phyloP scores from a whole-genome alignment of 2,329 filamentous ascomycete species.

The Paecilomyces sp. region DNA sequence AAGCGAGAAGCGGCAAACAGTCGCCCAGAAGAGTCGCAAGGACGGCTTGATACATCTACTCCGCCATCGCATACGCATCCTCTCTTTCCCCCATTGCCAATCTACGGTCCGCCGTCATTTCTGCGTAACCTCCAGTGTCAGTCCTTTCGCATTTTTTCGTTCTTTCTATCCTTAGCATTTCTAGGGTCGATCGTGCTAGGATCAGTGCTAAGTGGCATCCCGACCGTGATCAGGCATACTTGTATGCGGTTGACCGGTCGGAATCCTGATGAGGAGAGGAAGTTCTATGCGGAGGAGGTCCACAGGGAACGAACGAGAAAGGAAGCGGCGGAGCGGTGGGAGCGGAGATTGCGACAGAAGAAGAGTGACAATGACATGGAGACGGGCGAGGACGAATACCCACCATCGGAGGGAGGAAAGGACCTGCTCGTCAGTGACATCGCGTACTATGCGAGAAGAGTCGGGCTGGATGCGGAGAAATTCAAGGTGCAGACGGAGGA shows the following conservation, averaged over 20 bases:
- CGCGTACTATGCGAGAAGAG: constrained; percentile 76
- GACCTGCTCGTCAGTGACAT: constrained; percentile 75
- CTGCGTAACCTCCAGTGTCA: constrained; percentile 59
- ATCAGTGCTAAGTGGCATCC: constrained; percentile 61
- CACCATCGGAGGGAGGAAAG: constrained; percentile 70
- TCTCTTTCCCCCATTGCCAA: constrained; percentile 74
- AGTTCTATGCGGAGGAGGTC: constrained; percentile 68
- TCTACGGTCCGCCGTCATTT: constrained; percentile 68
- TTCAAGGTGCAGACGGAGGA: constrained; percentile 88
- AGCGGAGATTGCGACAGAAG: constrained; percentile 31
- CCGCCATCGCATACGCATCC: constrained; percentile 67
- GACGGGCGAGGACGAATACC: constrained; percentile 45
- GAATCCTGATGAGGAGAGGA: constrained; percentile 54
- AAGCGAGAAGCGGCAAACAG: constrained; percentile 1
- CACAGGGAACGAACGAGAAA: constrained; percentile 51
- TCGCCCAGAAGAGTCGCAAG: not conserved
- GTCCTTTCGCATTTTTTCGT: constrained; percentile 60
- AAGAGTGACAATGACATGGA: constrained; percentile 29
- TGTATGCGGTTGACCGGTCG: constrained; percentile 51
- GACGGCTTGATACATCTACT: constrained; percentile 24
- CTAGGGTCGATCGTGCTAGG: constrained; percentile 69
- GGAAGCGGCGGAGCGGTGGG: constrained; percentile 58
- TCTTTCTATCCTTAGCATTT: constrained; percentile 71
- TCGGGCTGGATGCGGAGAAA: constrained; percentile 77
- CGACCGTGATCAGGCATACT: constrained; percentile 41